phyloP scores from a whole-genome alignment of 23 red algal species.

The Gracilaria gracilis region DNA sequence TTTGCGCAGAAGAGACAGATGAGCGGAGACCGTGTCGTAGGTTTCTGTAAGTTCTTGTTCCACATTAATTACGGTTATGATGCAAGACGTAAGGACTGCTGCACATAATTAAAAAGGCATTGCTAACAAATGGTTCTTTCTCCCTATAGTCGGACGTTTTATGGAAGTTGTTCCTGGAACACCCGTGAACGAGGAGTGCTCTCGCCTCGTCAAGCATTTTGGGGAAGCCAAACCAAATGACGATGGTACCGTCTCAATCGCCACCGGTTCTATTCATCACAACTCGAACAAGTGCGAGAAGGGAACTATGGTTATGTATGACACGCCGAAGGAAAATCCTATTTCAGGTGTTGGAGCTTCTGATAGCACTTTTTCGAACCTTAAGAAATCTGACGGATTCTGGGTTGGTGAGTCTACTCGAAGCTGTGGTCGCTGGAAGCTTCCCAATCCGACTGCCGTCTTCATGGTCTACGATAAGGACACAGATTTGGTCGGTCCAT shows the following conservation, averaged over 20 bases:
- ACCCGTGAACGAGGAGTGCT: constrained; percentile 34
- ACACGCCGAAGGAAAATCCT: constrained; percentile 21
- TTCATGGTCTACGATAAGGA: constrained; percentile 51
- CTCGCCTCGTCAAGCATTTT: constrained; percentile 33
- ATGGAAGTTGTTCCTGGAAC: constrained; percentile 42
- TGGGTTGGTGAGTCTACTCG: constrained; percentile 58
- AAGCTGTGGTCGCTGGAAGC: constrained; percentile 45
- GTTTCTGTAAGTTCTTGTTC: constrained; percentile 41
- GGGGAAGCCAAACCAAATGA: constrained; percentile 11
- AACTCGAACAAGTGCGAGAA: constrained; percentile 20
- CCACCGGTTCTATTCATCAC: constrained; percentile 28
- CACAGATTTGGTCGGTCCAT: constrained; percentile 40
- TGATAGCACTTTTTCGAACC: constrained; percentile 18
- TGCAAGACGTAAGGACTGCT: too few relatives aligned
- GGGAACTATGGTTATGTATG: constrained; percentile 45
- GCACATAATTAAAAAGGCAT: neutral
- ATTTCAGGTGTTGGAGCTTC: constrained; percentile 27
- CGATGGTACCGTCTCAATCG: constrained; percentile 18
- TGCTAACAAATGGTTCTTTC: neutral
- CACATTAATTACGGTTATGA: neutral
- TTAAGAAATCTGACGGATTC: constrained; percentile 36
- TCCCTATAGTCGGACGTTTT: constrained; percentile 20
- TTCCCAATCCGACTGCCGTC: constrained; percentile 59
- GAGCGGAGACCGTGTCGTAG: constrained; percentile 33
- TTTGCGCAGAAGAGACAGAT: constrained; percentile 17